Percentiles rank a stretch among this genome's conserved stretches.
phyloP scores from a whole-genome alignment of 2,329 filamentous ascomycete species.

The Exophiala alcalophila region DNA sequence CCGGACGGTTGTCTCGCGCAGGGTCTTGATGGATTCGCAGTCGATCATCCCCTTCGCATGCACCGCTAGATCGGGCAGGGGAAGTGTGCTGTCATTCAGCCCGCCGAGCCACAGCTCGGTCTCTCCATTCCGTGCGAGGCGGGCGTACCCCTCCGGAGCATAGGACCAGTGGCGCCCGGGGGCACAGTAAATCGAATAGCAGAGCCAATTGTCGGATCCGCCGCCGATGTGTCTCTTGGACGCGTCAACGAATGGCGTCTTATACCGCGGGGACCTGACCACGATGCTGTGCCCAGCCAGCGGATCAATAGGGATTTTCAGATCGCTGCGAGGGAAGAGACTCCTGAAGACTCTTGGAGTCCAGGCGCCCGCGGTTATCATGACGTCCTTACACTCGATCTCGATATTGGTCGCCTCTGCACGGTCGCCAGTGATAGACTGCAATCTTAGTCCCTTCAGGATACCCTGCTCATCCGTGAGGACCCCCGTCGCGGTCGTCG shows the following conservation, averaged over 20 bases:
- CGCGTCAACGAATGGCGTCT: slow-evolving; percentile 25
- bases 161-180: slow-evolving; percentile 52
- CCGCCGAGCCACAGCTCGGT: slow-evolving; percentile 69
- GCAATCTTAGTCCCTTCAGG: slow-evolving; percentile 46
- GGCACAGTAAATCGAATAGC: slow-evolving; percentile 68
- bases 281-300: slow-evolving; percentile 72
- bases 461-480: slow-evolving; percentile 50
- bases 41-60: slow-evolving; percentile 42
- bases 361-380: slow-evolving; percentile 71
- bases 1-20: slow-evolving; percentile 36
- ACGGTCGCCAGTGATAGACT: slow-evolving; percentile 35
- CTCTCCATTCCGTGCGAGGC: slow-evolving; percentile 51
- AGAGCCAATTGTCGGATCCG: slow-evolving; percentile 45
- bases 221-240: slow-evolving; percentile 26
- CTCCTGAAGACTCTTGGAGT: slow-evolving; percentile 61
- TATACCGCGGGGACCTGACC: slow-evolving; percentile 56
- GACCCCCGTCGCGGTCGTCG: slow-evolving; percentile 56
- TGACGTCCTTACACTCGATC: slow-evolving; percentile 62
- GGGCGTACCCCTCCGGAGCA: slow-evolving; percentile 68
- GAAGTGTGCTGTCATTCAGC: slow-evolving; percentile 60
- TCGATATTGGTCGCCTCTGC: slow-evolving; percentile 40
- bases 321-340: slow-evolving; percentile 59
- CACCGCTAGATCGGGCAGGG: slow-evolving; percentile 56
- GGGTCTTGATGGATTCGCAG: slow-evolving; percentile 37
- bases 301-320: slow-evolving; percentile 56